Conservation (phyloP, 805 yeast species). For the Starmerella sp. region DNA sequence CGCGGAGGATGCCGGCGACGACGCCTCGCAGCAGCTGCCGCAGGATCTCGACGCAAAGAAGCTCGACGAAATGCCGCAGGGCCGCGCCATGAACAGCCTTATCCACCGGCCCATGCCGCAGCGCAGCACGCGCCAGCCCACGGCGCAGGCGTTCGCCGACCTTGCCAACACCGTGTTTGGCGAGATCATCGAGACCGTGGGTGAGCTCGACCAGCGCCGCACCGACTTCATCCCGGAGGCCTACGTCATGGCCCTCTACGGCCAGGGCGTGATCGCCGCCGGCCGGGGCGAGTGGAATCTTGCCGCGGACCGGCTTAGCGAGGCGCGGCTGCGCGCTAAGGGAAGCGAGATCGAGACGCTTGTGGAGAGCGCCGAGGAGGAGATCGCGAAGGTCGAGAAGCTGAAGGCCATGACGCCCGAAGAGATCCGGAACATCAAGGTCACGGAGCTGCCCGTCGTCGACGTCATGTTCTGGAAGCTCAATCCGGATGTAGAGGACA, state of each 20-base stretch:
- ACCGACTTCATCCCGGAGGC: slow-evolving; percentile 41
- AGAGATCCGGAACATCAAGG: slow-evolving; percentile 8
- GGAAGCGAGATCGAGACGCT: slow-evolving; percentile 55
- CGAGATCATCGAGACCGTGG: slow-evolving; percentile 18
- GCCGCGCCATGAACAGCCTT: not conserved
- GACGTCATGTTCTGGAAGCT: slow-evolving; percentile 22
- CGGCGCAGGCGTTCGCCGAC: slow-evolving; percentile 12
- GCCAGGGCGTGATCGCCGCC: slow-evolving; percentile 69
- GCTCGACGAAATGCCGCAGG: slow-evolving; percentile 4
- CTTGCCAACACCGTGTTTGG: slow-evolving; percentile 14
- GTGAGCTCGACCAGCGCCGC: slow-evolving; percentile 17
- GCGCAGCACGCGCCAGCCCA: slow-evolving; percentile 3
- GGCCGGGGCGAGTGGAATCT: slow-evolving; percentile 44
- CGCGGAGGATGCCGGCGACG: not conserved
- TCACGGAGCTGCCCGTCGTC: slow-evolving; percentile 16
- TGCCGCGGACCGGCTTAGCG: slow-evolving; percentile 53
- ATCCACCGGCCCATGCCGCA: not conserved
- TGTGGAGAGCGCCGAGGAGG: slow-evolving; percentile 52
- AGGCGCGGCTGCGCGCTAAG: slow-evolving; percentile 59
- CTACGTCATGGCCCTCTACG: slow-evolving; percentile 71
- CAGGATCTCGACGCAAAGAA: not conserved
- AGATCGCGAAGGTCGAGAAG: slow-evolving; percentile 42
- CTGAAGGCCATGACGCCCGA: slow-evolving; percentile 6
- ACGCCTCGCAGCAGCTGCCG: not conserved
- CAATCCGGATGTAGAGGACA: slow-evolving; percentile 13